Conservation (phyloP, 352 stramenopile species). For the Globisporangium heterothallicum region DNA sequence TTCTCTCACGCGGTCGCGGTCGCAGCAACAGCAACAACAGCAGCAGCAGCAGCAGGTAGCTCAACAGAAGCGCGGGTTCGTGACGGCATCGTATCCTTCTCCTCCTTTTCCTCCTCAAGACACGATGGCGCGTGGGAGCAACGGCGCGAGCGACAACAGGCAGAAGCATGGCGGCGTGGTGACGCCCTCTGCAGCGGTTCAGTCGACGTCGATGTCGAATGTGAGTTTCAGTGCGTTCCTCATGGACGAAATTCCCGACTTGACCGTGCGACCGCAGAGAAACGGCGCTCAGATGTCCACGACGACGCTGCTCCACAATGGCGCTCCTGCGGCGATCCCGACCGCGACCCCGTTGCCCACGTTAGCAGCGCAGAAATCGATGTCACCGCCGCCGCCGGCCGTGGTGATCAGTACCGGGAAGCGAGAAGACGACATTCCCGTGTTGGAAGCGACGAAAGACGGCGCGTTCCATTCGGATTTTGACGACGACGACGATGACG, state of each 20-base stretch:
- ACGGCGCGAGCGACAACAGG: slow-evolving; percentile 1
- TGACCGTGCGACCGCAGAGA: slow-evolving; percentile 14
- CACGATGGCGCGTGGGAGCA: neutral
- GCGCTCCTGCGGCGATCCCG: slow-evolving; percentile 2
- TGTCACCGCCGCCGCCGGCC: neutral
- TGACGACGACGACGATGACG: slow-evolving; percentile 26
- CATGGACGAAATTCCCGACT: slow-evolving; percentile 40
- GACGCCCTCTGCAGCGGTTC: too few relatives aligned
- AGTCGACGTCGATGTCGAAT: slow-evolving; percentile 1
- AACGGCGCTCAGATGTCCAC: slow-evolving; percentile 17
- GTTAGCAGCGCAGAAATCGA: slow-evolving; percentile 1
- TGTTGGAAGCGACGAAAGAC: slow-evolving; percentile 39
- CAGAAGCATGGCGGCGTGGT: slow-evolving; percentile 9
- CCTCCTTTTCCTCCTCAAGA: too few relatives aligned
- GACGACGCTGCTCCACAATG: slow-evolving; percentile 9
- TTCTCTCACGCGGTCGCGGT: too few relatives aligned
- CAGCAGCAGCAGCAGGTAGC: too few relatives aligned
- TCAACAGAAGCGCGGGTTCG: too few relatives aligned
- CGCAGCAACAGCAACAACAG: too few relatives aligned
- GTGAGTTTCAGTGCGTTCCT: slow-evolving; percentile 58
- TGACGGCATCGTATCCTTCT: too few relatives aligned
- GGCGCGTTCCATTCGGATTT: slow-evolving; percentile 32
- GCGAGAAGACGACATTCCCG: slow-evolving; percentile 54
- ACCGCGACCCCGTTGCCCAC: slow-evolving; percentile 1
- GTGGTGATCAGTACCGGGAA: slow-evolving; percentile 9